Base-by-base conservation (phyloP, 2,329 filamentous ascomycete genomes). In the Alternaria hordeiaustralica region DNA sequence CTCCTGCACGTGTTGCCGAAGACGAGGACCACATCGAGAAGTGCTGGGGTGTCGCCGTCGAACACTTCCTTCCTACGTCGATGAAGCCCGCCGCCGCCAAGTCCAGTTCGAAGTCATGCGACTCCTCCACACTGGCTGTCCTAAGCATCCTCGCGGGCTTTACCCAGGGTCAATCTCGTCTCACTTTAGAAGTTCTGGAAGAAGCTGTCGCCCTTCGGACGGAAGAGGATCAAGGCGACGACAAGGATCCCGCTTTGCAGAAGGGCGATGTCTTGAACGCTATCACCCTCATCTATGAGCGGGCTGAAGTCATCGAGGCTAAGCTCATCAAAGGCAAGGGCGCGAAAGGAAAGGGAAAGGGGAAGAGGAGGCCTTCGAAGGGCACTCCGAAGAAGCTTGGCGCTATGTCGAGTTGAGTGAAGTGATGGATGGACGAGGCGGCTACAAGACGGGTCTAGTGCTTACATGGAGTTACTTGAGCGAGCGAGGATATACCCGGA, bases 261-360 rank as follows among this genome's bases (percentile, higher is more conserved):
- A 18, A 21, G 1, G 50, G 53, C 4, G 67, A 69, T 57, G 56
- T 69, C 3, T 3, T 57, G 3, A 63, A 61, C 30, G 65, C 67
- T 2, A 49, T 69, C 2, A 30, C 15, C 1, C 57, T 66, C 7
- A 45, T 69, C 3, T 69, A 57, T 23, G 67, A 69, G 36, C 53
- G 56, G 0, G 67, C 60, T 4, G 66, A 59, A 13, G 49, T 62
- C 6, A 43, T 69, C 4, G 51, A 55, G 4, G 58, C 46, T 0
- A 67, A 59, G 44, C 28, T 61, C 20, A 64, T 54, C 12, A 67
- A 67, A 41, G 46, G 12, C 6, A 66, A 64, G 54, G 54, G 51
- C 4, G 58, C 21, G 6, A 67, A 61, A 58, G 20, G 44, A 5
- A 61, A 53, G 47, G 58, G 51, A 23, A 63, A 64, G 47, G 62